Conservation (phyloP, 768 basidiomycete species). For the Rubroboletus satanas region DNA sequence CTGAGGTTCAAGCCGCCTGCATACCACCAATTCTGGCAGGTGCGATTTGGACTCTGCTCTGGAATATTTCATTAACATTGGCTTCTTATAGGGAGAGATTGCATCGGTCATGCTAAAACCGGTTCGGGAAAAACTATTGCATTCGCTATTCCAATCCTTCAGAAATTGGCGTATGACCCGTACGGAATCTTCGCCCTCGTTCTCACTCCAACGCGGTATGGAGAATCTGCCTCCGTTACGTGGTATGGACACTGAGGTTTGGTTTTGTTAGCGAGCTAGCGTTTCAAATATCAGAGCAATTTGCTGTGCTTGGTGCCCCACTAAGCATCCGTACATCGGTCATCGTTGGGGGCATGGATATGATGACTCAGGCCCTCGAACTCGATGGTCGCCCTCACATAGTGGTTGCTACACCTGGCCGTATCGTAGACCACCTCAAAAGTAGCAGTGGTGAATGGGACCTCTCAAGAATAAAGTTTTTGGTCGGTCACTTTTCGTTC, state of each 20-base stretch:
- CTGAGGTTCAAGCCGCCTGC: constrained; percentile 86
- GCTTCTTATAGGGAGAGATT: constrained; percentile 73
- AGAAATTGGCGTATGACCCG: constrained; percentile 82
- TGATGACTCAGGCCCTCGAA: constrained; percentile 90
- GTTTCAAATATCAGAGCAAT: constrained; percentile 96
- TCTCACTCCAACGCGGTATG: constrained; percentile 90
- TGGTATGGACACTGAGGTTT: background rate
- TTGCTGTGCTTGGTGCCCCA: constrained; percentile 81
- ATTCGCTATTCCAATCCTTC: constrained; percentile 92
- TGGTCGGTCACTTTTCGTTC: constrained; percentile 47
- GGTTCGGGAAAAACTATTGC: constrained; percentile 98
- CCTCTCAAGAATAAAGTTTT: constrained; percentile 75
- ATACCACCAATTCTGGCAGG: constrained; percentile 83
- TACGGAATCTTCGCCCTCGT: constrained; percentile 94
- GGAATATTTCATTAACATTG: background rate
- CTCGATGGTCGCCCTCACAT: constrained; percentile 85
- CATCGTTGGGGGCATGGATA: constrained; percentile 97
- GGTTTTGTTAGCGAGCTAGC: constrained; percentile 73
- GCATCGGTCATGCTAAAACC: constrained; percentile 96
- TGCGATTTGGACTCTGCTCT: constrained; percentile 24
- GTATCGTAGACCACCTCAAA: constrained; percentile 85
- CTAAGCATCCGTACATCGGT: constrained; percentile 83
- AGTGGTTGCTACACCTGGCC: constrained; percentile 92
- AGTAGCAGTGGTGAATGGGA: constrained; percentile 79
- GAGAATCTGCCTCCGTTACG: background rate